Evolutionary conservation across 148 eudicot species (phyloP), one percentile per base, ranked within the genome.

Genomic region (Vaccinium darrowii): DNA sequence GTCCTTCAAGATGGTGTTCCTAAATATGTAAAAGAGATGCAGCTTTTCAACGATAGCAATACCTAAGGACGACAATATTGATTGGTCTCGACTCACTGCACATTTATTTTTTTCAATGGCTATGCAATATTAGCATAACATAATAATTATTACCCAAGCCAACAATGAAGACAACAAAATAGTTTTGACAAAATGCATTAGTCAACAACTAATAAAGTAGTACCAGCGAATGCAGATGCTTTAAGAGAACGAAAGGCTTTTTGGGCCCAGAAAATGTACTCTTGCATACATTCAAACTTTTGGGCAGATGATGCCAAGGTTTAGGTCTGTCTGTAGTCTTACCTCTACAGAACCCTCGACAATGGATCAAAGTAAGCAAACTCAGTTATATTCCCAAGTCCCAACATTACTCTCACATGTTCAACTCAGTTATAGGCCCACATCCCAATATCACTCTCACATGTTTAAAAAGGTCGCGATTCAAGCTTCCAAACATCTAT

Each of bases 21-120:
- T 77, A 77, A 51, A 50, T n/a, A 25, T 77, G 36, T 51, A 51
- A 77, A 77, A 51, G 58, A 77, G 51, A 75, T 75, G 78, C 25
- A 33, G 23, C 53, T 39, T 75, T 43, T 75, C 47, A 43, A 75
- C 39, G 3, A 36, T 36, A 36, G 39, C 39, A 36, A 36, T 36
- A 36, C 39, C 39, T 36, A 36, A 36, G 1, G 10, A 43, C 19
- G 49, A 39, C 54, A 49, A 4, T 49, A 76, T 49, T 76, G 33
- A 76, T 49, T 76, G n/a, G 14, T 16, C 56, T 10, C 18, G 23
- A 76, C 79, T 19, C 79, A 30, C 56, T 49, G 79, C 53, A 15
- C 21, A 50, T n/a, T 76, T 56, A 76, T 50, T 14, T 16, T 49
- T 67, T 12, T 12, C 36, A 67, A 30, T 49, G 56, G 27, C 23